Evolutionary conservation across 306 rosid species (phyloP), one percentile per base, ranked within the genome.

Genomic region (Quercus mongolica): DNA sequence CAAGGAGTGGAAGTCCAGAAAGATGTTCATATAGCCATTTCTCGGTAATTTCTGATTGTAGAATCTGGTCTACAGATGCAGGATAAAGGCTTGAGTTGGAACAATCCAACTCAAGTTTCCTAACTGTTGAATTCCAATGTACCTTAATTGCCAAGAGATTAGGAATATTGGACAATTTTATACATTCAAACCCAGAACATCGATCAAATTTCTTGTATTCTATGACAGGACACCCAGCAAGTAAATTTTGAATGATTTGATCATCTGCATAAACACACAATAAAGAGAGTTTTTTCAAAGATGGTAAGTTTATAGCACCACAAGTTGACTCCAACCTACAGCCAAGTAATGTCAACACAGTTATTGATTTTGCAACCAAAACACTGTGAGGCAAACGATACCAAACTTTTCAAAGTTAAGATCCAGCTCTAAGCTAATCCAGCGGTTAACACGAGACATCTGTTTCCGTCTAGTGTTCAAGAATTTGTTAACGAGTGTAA

Each of bases 341-440:
- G 31, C 79, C 79, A 15, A 13, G 17, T 19, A 86, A 17, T 4
- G 56, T 76, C 15, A 86, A 46, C 74, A 74, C 54, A 23, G 63
- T 56, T 13, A 83, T 69, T 20, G 87, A 74, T 49, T 83, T 80
- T 51, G 58, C 79, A 65, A 69, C 79, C 74, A 80, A 20, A 33
- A 83, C 61, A 20, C 64, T 35, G 9, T 56, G 10, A 3, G 87
- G 87, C 69, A 86, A 51, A 30, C 14, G 33, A 62, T 86, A 15
- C 18, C 35, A 38, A 38, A 38, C 54, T 15, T 11, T 11, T 1
- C 15, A 46, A 80, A 76, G 51, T 20, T n/a, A n/a, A 85, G 77
- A 11, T 86, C 19, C 0, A 83, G 82, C n/a, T 63, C 83, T 67
- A 79, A 80, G 54, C 63, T 69, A 33, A 86, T 20, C 89, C 89